These are phyloP conservation scores for Pythium insidiosum DNA, from an alignment of 352 stramenopile genomes.

Conservation along the genomic window DNA sequence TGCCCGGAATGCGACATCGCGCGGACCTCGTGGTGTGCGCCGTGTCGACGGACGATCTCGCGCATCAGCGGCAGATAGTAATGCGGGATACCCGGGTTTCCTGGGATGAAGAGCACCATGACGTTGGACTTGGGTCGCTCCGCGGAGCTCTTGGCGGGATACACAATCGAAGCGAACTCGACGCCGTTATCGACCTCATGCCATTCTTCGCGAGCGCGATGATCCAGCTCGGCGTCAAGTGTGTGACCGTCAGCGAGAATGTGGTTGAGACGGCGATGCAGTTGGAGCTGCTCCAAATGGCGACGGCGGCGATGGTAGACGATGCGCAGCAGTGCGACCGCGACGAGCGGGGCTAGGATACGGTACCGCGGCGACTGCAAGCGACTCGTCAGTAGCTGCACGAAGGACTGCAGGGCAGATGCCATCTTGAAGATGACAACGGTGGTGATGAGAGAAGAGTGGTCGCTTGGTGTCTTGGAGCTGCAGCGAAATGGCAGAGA, in stretches of 20 bases:
- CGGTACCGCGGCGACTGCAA: conserved; percentile 16
- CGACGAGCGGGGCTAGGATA: conserved; percentile 23
- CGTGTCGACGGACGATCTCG: conserved; percentile 25
- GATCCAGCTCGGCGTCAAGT: conserved; percentile 7
- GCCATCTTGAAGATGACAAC: too few relatives aligned
- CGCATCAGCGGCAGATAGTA: conserved; percentile 68
- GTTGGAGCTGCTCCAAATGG: conserved; percentile 28
- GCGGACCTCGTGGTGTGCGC: conserved; percentile 37
- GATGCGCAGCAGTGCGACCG: conserved; percentile 31
- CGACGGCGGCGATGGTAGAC: conserved; percentile 34
- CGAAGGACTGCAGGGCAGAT: not conserved
- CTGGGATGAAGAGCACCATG: conserved; percentile 54
- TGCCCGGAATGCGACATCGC: conserved; percentile 52
- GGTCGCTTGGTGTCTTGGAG: too few relatives aligned
- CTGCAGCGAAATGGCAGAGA: too few relatives aligned
- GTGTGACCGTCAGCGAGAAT: conserved; percentile 14
- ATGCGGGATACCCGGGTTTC: conserved; percentile 55
- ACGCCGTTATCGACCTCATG: conserved; percentile 32
- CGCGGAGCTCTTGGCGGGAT: conserved; percentile 7
- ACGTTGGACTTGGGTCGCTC: too few relatives aligned
- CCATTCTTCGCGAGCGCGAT: conserved; percentile 34
- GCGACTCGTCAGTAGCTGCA: conserved; percentile 1
- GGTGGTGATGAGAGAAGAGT: too few relatives aligned
- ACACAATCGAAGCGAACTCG: conserved; percentile 38
- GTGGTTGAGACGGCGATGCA: conserved; percentile 25